Base-by-base conservation (phyloP, 148 eudicot genomes). In the Polygonum aviculare region DNA sequence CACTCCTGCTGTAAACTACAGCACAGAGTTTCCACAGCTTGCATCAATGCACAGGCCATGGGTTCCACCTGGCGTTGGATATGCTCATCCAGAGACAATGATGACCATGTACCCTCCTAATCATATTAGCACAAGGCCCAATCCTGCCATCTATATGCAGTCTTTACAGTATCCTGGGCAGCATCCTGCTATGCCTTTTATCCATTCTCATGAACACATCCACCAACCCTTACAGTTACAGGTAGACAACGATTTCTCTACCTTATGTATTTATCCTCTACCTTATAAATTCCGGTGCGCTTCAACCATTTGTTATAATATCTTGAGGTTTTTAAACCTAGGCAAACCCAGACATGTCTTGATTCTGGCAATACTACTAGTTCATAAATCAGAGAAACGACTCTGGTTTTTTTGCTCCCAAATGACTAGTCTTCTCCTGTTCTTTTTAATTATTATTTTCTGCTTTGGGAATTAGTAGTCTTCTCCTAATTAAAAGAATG, bases 1-100 rank as follows among this genome's bases (percentile, higher is more conserved):
- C 75, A 67, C 98, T 57, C 97, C 98, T 52, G 90, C 86, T 63
- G 16, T 95, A 63, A 95, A 90, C 80, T 95, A 95, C 81, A 93
- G 88, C 79, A 93, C 99, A 48, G 99, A 93, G 79, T 95, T 95
- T 75, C 99, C 99, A 63, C 98, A 93, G 78, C 97, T 95, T 80
- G 97, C 91, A 60, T 62, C 88, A 57, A 77, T 85, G 77, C 98
- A 84, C 70, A 79, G 87, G 75, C 89, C 79, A 47, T 90, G 94
- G 94, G 67, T 74, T 74, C 72, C 91, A 50, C 83, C 84, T 31
- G 85, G 91, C 40, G 82, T 90, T 50, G 85, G 86, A 12, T 90
- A 84, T 81, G 84, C 82, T 50, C 94, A 82, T 75, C 85, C 88
- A 72, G 93, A 90, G 78, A 71, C 86, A 15, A 80, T 89, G 83